These are phyloP conservation scores for Cephaloascus fragrans DNA, from an alignment of 805 yeast species.

Conservation along the genomic window DNA sequence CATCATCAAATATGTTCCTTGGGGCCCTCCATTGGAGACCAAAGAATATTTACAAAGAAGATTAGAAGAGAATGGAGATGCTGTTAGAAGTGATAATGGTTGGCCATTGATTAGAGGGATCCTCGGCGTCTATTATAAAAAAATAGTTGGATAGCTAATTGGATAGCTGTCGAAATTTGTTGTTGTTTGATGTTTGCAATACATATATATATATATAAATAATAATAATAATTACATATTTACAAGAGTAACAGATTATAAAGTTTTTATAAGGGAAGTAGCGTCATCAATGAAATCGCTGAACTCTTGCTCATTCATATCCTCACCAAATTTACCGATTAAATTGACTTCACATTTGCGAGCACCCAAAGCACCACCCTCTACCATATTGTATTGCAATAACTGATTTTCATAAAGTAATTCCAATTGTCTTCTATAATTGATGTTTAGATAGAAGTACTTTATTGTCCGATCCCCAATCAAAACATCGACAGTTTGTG, in stretches of 20 bases:
- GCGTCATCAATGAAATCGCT: conserved; percentile 15
- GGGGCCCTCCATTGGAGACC: conserved; percentile 96
- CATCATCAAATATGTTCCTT: conserved; percentile 89
- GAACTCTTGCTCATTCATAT: conserved; percentile 12
- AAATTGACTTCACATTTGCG: conserved; percentile 38
- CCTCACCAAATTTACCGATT: conserved; percentile 22
- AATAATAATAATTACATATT: no score
- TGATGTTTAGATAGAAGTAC: conserved; percentile 33
- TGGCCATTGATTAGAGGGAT: conserved; percentile 29
- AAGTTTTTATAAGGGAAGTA: conserved; percentile 7
- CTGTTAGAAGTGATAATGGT: conserved; percentile 56
- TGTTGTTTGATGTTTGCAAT: no score
- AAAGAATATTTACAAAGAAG: conserved; percentile 84
- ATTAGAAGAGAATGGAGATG: conserved; percentile 93
- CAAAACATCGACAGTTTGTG: conserved; percentile 25
- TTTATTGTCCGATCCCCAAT: conserved; percentile 26
- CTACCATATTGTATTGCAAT: conserved; percentile 35
- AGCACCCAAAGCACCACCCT: conserved; percentile 55
- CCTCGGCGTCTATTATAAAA: conserved; percentile 12
- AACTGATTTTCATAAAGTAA: conserved; percentile 22
- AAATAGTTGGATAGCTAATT: no score
- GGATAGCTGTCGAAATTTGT: no score
- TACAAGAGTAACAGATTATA: no score
- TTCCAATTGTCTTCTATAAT: conserved; percentile 35
- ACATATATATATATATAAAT: no score